A percentile compares a stretch with the other conserved stretches of the same genome.
These are phyloP conservation scores for Rhizopus delemar DNA, from an alignment of 371 early-diverging fungal genomes.

Conservation along the genomic window DNA sequence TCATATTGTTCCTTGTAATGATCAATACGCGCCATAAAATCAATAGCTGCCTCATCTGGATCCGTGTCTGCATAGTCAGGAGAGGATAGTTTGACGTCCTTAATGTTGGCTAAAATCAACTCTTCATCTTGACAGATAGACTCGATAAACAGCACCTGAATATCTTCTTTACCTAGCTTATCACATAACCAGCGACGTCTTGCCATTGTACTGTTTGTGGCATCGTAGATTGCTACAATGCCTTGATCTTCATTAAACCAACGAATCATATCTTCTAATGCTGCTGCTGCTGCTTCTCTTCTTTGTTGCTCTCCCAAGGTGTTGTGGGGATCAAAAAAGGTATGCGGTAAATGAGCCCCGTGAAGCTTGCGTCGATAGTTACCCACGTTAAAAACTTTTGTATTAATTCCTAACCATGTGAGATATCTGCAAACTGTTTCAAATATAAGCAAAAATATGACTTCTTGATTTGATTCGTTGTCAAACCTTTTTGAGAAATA, in stretches of 20 bases:
- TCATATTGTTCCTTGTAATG: slow-evolving; percentile 91
- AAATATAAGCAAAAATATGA: not conserved
- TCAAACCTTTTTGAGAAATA: slow-evolving; percentile 88
- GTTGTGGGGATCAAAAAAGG: slow-evolving; percentile 91
- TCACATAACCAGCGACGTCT: slow-evolving; percentile 75
- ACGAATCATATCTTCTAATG: slow-evolving; percentile 84
- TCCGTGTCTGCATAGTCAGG: slow-evolving; percentile 88
- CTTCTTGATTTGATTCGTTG: not conserved
- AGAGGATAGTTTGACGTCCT: slow-evolving; percentile 87
- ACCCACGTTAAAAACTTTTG: slow-evolving; percentile 92
- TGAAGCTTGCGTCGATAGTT: slow-evolving; percentile 85
- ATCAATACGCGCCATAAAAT: slow-evolving; percentile 85
- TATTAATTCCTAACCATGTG: slow-evolving; percentile 91
- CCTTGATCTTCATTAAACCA: slow-evolving; percentile 85
- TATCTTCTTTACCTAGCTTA: slow-evolving; percentile 60
- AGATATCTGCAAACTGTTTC: slow-evolving; percentile 83
- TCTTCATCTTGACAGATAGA: slow-evolving; percentile 88
- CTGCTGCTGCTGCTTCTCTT: slow-evolving; percentile 78
- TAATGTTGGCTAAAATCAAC: slow-evolving; percentile 84
- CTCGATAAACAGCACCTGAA: slow-evolving; percentile 94
- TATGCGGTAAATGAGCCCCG: slow-evolving; percentile 79
- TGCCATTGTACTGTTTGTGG: slow-evolving; percentile 90
- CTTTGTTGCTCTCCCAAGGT: slow-evolving; percentile 70
- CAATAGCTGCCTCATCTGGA: slow-evolving; percentile 79
- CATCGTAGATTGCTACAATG: slow-evolving; percentile 94